phyloP scores from a whole-genome alignment of 305 asterid species.

The Fraxinus dipetala region DNA sequence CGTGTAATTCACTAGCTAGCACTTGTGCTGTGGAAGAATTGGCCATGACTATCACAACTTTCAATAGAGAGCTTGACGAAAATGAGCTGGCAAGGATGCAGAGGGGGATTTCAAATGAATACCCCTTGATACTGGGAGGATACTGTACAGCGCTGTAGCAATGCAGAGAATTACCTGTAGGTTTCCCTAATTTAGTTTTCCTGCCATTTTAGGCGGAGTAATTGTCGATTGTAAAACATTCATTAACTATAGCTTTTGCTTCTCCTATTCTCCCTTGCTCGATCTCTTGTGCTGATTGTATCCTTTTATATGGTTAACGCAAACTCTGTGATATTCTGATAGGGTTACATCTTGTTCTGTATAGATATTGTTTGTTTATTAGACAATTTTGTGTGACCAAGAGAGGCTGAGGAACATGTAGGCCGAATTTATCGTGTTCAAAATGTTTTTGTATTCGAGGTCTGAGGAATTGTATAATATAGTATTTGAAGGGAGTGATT shows the following conservation, averaged over 20 bases:
- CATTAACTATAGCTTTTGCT: slow-evolving; percentile 4
- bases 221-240: slow-evolving; percentile 8
- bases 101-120: slow-evolving; percentile 10
- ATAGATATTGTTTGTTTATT: background rate
- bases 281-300: background rate
- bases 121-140: slow-evolving; percentile 46
- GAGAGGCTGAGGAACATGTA: background rate
- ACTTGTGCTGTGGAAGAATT: slow-evolving; percentile 5
- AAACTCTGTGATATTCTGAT: background rate
- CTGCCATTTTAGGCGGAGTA: background rate
- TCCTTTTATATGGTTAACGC: background rate
- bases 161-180: slow-evolving; percentile 29
- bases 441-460: background rate
- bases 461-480: slow-evolving; percentile 4
- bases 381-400: slow-evolving; percentile 8
- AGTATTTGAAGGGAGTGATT: background rate
- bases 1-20: slow-evolving; percentile 19
- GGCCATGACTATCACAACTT: background rate
- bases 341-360: background rate
- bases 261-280: slow-evolving; percentile 1
- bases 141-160: slow-evolving; percentile 74
- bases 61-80: slow-evolving; percentile 16
- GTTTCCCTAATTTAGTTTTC: slow-evolving; percentile 9
- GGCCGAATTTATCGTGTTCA: background rate
- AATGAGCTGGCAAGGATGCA: slow-evolving; percentile 18